Base-by-base conservation (phyloP, 2,329 filamentous ascomycete genomes). In the Colletotrichum sp. region DNA sequence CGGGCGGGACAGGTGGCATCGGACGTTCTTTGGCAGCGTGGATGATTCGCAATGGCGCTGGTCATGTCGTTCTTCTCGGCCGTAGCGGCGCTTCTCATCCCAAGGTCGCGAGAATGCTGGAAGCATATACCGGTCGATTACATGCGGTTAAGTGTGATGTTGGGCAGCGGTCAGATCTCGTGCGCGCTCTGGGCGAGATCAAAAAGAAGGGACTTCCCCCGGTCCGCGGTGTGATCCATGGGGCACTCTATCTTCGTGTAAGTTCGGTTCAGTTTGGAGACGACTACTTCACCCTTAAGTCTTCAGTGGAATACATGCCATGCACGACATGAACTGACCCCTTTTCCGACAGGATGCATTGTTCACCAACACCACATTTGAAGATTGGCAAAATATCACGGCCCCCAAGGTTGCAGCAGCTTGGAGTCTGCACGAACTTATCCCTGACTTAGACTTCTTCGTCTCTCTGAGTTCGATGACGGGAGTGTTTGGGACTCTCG, bases 1-100 rank as follows among this genome's bases (percentile, higher is more conserved):
- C 83, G 1, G 85, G 84, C 21, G 65, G 26, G 0, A 55, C 43
- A 24, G 21, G 52, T 34, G 66, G 70, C 2, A 63, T 73, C n/a
- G 70, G 70, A 0, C 26, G 32, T 10, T 65, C 62, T 13, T n/a
- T 65, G 21, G 28, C 30, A 21, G n/a, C 32, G 32, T 65, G 62
- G 62, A 36, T 65, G 62, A 21, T 65, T 9, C 0, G 36, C 0
- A 38, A 65, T 38, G 62, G 62, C 21, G 62, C 62, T 2, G 32
- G 21, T 0, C 21, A 65, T 30, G 38, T 65, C 0, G 30, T 65
- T 38, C n/a, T 65, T 21, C 62, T 65, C 18, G 62, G 62, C 36
- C 62, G 62, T 56, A 56, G 52, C 52, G 52, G 52, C 5, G 10
- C 52, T 0, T 56, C 52, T 56, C 52, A 56, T 24, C 21, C 52